phyloP scores from a whole-genome alignment of 2,329 filamentous ascomycete genomes.

The Pezicula radicicola region DNA sequence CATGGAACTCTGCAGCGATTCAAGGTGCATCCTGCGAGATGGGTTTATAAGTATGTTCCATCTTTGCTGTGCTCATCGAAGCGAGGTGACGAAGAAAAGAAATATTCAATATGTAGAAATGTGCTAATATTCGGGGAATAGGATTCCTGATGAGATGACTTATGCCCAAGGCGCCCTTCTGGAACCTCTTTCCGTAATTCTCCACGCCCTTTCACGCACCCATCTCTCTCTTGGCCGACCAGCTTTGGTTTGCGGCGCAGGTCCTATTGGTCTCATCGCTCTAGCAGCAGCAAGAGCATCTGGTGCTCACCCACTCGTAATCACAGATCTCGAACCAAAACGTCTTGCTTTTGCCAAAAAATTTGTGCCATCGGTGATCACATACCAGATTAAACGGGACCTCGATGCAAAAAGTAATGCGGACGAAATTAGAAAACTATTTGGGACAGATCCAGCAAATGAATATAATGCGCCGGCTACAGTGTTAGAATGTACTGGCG shows the following conservation, averaged over 20 bases:
- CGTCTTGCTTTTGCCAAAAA: constrained; percentile 55
- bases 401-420: constrained; percentile 48
- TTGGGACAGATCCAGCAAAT: constrained; percentile 28
- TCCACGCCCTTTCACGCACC: constrained; percentile 55
- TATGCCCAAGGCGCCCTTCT: constrained; percentile 60
- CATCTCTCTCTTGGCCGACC: constrained; percentile 51
- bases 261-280: constrained; percentile 60
- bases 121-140: neutral
- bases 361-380: constrained; percentile 50
- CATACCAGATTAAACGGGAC: constrained; percentile 48
- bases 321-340: constrained; percentile 57
- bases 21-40: constrained; percentile 59
- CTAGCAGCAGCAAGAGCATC: constrained; percentile 56
- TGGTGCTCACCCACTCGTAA: constrained; percentile 60
- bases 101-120: no score
- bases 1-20: constrained; percentile 59
- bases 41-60: constrained; percentile 39
- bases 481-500: constrained; percentile 63
- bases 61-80: neutral
- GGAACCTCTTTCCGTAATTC: constrained; percentile 60
- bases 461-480: constrained; percentile 57
- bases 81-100: no score
- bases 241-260: constrained; percentile 58
- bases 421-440: constrained; percentile 49
- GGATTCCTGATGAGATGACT: constrained; percentile 50